Percentiles rank a stretch among this genome's conserved stretches.
These are phyloP conservation scores for Phytophthora palmivora DNA, from an alignment of 352 stramenopile species.

Conservation along the genomic window DNA sequence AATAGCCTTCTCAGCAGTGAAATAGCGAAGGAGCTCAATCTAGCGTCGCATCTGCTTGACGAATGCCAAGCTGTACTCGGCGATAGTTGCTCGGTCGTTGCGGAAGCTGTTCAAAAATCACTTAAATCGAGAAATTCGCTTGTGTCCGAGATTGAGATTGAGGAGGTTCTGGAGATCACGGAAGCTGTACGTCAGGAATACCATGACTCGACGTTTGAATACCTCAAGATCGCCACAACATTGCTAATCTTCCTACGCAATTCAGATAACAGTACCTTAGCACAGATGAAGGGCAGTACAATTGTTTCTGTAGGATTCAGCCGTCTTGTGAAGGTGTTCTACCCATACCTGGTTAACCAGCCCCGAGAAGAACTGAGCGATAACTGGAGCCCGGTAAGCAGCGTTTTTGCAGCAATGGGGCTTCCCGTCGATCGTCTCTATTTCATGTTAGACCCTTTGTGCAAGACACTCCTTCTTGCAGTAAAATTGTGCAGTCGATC, in stretches of 20 bases:
- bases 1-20: slow-evolving; percentile 34
- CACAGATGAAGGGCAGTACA: slow-evolving; percentile 1
- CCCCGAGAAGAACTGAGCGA: slow-evolving; percentile 48
- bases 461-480: slow-evolving; percentile 62
- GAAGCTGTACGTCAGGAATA: slow-evolving; percentile 37
- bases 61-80: slow-evolving; percentile 27
- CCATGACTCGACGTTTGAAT: slow-evolving; percentile 38
- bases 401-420: slow-evolving; percentile 32
- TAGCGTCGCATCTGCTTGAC: slow-evolving; percentile 26
- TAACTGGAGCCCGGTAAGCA: slow-evolving; percentile 47
- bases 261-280: slow-evolving; percentile 1
- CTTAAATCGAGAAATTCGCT: slow-evolving; percentile 41
- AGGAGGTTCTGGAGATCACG: slow-evolving; percentile 40
- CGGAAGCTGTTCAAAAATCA: slow-evolving; percentile 20
- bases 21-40: slow-evolving; percentile 29
- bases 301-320: slow-evolving; percentile 40
- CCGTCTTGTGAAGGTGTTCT: slow-evolving; percentile 64
- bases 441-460: slow-evolving; percentile 53
- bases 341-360: slow-evolving; percentile 71
- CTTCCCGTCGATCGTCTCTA: slow-evolving; percentile 26
- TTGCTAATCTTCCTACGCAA: slow-evolving; percentile 25
- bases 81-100: slow-evolving; percentile 26
- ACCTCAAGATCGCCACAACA: slow-evolving; percentile 33
- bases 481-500: slow-evolving; percentile 28
- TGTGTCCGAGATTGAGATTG: slow-evolving; percentile 53